Conservation (phyloP, 139 green algal genomes). For the Haematococcus lacustris region DNA sequence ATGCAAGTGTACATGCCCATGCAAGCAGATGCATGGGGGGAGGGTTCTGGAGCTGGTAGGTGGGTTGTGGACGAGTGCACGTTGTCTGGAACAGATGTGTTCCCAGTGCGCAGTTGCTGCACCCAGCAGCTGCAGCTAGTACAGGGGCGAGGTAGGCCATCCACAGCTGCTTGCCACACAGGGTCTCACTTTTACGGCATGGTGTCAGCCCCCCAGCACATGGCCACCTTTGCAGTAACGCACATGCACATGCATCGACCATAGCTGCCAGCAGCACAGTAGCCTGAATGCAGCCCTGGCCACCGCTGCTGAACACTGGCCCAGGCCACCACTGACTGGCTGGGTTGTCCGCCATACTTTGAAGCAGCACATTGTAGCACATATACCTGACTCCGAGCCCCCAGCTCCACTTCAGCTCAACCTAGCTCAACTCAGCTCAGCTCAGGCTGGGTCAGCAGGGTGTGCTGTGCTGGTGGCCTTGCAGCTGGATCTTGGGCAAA, state of each 20-base stretch:
- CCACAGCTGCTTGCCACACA: too few species aligned
- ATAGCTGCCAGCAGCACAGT: too few species aligned
- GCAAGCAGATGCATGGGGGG: background rate
- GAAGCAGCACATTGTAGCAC: background rate
- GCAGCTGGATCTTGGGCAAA: constrained; percentile 36
- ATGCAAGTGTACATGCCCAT: too few species aligned
- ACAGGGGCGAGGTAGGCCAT: background rate
- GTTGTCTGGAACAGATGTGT: background rate
- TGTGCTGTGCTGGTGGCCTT: too few species aligned
- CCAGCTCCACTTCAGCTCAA: background rate
- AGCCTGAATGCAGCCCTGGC: background rate
- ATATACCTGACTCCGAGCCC: background rate
- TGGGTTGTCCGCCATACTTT: background rate
- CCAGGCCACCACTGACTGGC: background rate
- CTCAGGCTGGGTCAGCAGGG: too few species aligned
- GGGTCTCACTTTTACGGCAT: too few species aligned
- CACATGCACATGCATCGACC: too few species aligned
- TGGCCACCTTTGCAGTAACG: too few species aligned
- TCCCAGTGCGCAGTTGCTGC: background rate
- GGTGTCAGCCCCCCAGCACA: too few species aligned
- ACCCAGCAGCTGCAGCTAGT: background rate
- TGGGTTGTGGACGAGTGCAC: background rate
- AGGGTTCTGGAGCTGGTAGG: background rate
- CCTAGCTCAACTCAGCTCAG: background rate
- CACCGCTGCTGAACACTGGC: background rate